Evolutionary conservation across 768 basidiomycete species (phyloP), one percentile per base, ranked within the genome.

Genomic region (Termitomyces sp.): DNA sequence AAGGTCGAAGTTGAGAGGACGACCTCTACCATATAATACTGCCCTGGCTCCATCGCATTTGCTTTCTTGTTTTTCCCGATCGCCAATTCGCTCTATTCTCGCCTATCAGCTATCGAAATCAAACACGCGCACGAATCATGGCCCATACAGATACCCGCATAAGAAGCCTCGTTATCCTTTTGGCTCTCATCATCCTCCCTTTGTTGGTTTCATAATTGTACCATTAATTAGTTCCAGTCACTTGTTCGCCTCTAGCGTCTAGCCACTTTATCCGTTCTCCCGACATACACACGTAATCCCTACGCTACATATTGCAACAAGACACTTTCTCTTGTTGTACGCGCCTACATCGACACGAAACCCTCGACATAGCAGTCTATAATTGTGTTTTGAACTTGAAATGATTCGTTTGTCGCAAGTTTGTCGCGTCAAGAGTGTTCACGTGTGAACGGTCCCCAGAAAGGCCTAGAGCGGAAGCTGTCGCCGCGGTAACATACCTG

Each of bases 1-100:
- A 78, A 82, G 58, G 80, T 89, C 22, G 81, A 88, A 61, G 79
- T 89, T 18, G 86, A 89, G 70, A 86, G 84, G 72, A 79, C 79
- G 49, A 84, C 82, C 24, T 76, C 79, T 54, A 80, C 78, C 55
- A 77, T 84, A 69, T 85, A 71, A 73, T 62, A 22, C n/a, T 48
- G 42, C 56, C 28, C 16, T 57, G 28, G 57, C 20, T 52, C 28
- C n/a, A 40, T 39, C 38, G 44, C 56, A 60, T 58, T 28, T 58
- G 42, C 53, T 65, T 61, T 63, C 62, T 62, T 66, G 65, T 57
- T 64, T 67, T 63, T 35, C 4, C 42, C 42, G 38, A 51, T 57
- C 35, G 33, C 24, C 58, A 39, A 49, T 22, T 38, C 46, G 18
- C 53, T 28, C 40, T 39, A 59, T 48, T 35, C 40, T 59, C 49